Conservation (phyloP, 176 grass and related monocot genomes). For the Pharus latifolius region DNA sequence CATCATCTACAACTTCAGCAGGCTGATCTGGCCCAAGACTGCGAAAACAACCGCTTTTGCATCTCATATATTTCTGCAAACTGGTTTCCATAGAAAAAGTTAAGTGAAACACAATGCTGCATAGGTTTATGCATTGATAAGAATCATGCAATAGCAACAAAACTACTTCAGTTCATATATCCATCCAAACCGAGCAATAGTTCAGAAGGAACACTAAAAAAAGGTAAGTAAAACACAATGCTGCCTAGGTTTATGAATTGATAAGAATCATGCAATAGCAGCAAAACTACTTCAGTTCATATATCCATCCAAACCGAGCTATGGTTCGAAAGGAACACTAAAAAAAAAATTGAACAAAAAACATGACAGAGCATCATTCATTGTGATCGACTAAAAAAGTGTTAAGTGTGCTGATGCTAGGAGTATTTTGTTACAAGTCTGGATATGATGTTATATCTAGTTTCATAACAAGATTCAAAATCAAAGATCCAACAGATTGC, state of each 20-base stretch:
- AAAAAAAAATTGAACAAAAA: too few relatives aligned
- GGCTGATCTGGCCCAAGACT: conserved; percentile 83
- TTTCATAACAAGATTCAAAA: neutral
- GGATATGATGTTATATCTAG: neutral
- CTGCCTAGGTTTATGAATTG: too few relatives aligned
- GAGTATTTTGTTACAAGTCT: neutral
- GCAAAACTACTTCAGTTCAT: too few relatives aligned
- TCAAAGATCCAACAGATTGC: neutral
- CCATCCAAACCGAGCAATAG: too few relatives aligned
- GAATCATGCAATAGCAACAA: neutral
- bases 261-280: too few relatives aligned
- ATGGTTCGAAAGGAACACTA: too few relatives aligned
- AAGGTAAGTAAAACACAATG: too few relatives aligned
- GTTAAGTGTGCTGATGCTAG: neutral
- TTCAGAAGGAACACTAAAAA: too few relatives aligned
- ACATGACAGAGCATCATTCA: too few relatives aligned
- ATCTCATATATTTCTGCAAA: conserved; percentile 97
- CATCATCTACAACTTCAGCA: conserved; percentile 86
- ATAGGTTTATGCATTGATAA: neutral
- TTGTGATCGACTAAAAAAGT: neutral
- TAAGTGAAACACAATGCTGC: neutral
- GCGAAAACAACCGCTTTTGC: conserved; percentile 76
- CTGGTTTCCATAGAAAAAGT: conserved; percentile 28
- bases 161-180: neutral
- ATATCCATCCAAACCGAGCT: too few relatives aligned